These are phyloP conservation scores for Suillus variegatus DNA, from an alignment of 768 basidiomycete species.

Conservation along the genomic window DNA sequence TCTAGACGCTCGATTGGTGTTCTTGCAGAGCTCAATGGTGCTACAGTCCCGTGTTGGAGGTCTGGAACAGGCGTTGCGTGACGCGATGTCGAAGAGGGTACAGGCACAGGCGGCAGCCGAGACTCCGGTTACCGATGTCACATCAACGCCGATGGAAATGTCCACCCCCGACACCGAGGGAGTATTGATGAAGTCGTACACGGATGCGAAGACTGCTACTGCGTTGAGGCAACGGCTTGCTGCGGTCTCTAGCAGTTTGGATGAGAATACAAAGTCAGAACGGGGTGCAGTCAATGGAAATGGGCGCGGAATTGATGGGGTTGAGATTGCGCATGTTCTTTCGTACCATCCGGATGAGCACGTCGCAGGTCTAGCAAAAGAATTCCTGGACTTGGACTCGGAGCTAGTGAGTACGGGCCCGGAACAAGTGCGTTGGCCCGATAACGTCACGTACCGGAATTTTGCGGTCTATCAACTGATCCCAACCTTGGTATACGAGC, in stretches of 20 bases:
- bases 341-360: constrained; percentile 63
- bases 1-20: constrained; percentile 46
- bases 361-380: constrained; percentile 70
- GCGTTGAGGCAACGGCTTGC: constrained; percentile 61
- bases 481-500: constrained; percentile 93
- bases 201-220: constrained; percentile 52
- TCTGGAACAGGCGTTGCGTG: constrained; percentile 59
- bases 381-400: constrained; percentile 72
- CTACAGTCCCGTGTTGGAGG: constrained; percentile 55
- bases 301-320: neutral
- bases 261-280: constrained; percentile 3
- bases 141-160: constrained; percentile 30
- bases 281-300: constrained; percentile 9
- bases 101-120: constrained; percentile 26
- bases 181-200: constrained; percentile 45
- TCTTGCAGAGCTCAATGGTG: constrained; percentile 46
- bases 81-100: constrained; percentile 41
- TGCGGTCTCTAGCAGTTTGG: constrained; percentile 27
- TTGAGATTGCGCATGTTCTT: constrained; percentile 42
- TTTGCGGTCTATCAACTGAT: constrained; percentile 86
- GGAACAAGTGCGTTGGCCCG: constrained; percentile 71
- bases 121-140: constrained; percentile 13
- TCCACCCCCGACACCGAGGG: constrained; percentile 50
- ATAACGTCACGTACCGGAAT: constrained; percentile 79
- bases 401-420: constrained; percentile 79